Conservation (phyloP, 176 grass and related monocot genomes). For the Alloteropsis semialata region DNA sequence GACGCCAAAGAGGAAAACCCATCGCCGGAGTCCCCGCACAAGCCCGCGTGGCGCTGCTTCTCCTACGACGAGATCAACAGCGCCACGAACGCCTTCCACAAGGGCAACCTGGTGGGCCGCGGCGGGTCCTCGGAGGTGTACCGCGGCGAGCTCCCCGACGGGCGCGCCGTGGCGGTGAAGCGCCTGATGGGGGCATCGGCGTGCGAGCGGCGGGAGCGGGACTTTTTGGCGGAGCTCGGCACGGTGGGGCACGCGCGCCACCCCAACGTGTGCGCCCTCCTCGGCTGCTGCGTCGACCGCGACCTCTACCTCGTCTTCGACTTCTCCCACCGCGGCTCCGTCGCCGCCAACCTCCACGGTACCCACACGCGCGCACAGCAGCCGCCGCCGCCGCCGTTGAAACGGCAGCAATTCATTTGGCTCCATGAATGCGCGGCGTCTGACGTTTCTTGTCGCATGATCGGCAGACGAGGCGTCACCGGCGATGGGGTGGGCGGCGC, state of each 20-base stretch:
- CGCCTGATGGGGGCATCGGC: constrained; percentile 53
- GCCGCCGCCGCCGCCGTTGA: background rate
- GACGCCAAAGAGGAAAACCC: background rate
- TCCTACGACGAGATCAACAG: constrained; percentile 62
- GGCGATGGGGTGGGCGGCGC: constrained; percentile 61
- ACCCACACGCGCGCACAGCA: no score
- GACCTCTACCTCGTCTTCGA: constrained; percentile 83
- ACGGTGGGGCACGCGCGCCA: constrained; percentile 73
- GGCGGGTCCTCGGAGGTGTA: constrained; percentile 94
- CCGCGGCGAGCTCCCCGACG: constrained; percentile 61
- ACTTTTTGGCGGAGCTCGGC: constrained; percentile 87
- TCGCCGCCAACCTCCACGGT: constrained; percentile 79
- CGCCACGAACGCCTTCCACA: constrained; percentile 57
- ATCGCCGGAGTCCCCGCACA: background rate
- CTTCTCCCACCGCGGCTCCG: constrained; percentile 74
- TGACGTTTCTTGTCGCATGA: background rate
- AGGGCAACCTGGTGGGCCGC: constrained; percentile 63
- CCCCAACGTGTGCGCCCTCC: constrained; percentile 75
- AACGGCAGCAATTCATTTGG: background rate
- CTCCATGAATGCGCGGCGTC: background rate
- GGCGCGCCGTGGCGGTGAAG: constrained; percentile 70
- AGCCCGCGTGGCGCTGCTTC: constrained; percentile 68
- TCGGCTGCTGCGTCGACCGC: constrained; percentile 83
- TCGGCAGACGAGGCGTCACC: constrained; percentile 43
- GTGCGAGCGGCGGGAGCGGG: constrained; percentile 78